Conservation (phyloP, 129 eudicot species). For the Mikania micrantha region DNA sequence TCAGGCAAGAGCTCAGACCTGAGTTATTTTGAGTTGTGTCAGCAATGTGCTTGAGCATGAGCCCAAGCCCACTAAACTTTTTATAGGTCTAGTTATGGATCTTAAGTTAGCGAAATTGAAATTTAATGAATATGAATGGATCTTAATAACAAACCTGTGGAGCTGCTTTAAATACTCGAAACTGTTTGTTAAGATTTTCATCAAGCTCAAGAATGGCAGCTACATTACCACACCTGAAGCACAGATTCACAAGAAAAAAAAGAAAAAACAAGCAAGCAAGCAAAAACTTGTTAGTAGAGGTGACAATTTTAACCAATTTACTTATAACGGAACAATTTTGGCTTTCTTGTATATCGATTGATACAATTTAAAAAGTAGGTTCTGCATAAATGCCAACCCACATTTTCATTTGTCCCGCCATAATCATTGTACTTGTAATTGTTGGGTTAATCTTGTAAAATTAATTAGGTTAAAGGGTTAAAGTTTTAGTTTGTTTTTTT, state of each 20-base stretch:
- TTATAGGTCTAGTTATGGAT: not conserved
- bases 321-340: not conserved
- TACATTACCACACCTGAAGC: constrained; percentile 91
- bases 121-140: not conserved
- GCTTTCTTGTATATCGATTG: not conserved
- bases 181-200: constrained; percentile 78
- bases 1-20: not conserved
- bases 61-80: not conserved
- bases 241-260: not conserved
- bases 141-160: constrained; percentile 68
- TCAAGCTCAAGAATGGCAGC: constrained; percentile 98
- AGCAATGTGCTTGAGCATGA: not conserved
- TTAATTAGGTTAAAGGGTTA: too few species aligned
- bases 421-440: too few species aligned
- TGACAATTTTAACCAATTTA: not conserved
- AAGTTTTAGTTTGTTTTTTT: too few species aligned
- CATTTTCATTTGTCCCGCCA: too few species aligned
- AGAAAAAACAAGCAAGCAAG: too few species aligned
- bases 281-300: not conserved
- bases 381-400: too few species aligned
- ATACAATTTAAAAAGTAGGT: too few species aligned
- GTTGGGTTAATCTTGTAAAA: too few species aligned
- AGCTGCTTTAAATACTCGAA: constrained; percentile 96
- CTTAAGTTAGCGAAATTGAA: not conserved
- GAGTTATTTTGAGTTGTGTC: not conserved